Evolutionary conservation across 345 rosid genomes (phyloP).

Genomic region (Gossypium stocksii): DNA sequence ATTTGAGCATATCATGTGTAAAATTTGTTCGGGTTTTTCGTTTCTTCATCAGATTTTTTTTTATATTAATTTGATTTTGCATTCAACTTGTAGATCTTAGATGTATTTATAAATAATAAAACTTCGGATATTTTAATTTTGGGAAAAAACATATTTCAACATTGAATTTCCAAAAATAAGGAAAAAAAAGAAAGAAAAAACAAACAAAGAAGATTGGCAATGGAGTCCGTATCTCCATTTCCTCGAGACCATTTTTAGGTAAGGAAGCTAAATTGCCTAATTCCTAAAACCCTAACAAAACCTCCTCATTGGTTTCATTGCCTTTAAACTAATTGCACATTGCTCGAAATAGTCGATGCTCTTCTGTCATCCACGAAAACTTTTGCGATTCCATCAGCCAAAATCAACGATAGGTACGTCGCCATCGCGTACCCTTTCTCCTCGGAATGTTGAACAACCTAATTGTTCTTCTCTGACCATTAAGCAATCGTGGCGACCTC

Average conservation of each 20-base stretch:
- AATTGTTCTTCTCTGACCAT: conserved; percentile 69
- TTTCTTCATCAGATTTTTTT: too few species aligned
- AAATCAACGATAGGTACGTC: conserved; percentile 52
- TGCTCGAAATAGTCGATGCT: conserved; percentile 4
- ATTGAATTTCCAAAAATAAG: background rate
- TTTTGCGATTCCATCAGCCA: conserved; percentile 50
- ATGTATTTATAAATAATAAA: too few species aligned
- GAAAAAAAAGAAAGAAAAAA: too few species aligned
- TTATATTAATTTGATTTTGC: too few species aligned
- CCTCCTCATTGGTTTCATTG: conserved; percentile 6
- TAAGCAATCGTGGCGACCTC: conserved; percentile 54
- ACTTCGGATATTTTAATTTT: too few species aligned
- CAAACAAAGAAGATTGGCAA: background rate
- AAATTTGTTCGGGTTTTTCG: too few species aligned
- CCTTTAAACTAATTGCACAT: conserved; percentile 8
- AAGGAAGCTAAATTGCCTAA: background rate
- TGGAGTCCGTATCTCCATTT: background rate
- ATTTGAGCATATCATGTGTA: too few species aligned
- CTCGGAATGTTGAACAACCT: conserved; percentile 27
- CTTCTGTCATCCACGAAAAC: conserved; percentile 20
- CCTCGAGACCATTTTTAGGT: background rate
- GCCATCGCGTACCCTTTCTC: conserved; percentile 46
- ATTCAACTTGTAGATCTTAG: too few species aligned
- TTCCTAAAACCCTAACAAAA: background rate
- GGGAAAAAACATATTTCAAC: background rate